Conservation (phyloP, 306 rosid genomes). For the Lathyrus tuberosus region DNA sequence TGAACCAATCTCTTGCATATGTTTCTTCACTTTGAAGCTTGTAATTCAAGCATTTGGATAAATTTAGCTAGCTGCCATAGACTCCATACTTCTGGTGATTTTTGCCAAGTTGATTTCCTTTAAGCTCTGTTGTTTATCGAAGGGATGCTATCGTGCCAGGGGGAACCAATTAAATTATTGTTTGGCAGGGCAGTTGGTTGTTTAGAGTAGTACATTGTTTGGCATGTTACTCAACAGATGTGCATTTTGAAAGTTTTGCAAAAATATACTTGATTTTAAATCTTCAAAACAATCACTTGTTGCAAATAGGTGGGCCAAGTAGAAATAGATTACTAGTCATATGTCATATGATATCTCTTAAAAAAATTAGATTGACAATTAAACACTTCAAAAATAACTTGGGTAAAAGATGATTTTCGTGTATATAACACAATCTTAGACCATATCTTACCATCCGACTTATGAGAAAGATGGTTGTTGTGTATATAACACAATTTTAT, state of each 20-base stretch:
- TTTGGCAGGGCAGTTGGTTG: neutral
- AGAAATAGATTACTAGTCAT: neutral
- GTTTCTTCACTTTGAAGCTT: neutral
- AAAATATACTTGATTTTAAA: neutral
- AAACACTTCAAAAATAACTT: too few species aligned
- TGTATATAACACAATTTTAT: too few species aligned
- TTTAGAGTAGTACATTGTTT: neutral
- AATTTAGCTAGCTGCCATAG: neutral
- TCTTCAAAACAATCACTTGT: neutral
- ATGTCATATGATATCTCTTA: neutral
- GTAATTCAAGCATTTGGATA: constrained; percentile 12
- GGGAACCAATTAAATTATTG: constrained; percentile 1
- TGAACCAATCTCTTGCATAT: neutral
- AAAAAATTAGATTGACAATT: neutral
- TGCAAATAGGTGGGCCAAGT: neutral
- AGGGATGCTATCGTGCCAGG: neutral
- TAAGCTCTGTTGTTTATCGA: neutral
- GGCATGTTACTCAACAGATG: neutral
- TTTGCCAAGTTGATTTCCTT: neutral
- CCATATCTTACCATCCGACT: too few species aligned
- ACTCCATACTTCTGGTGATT: neutral
- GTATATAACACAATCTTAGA: too few species aligned
- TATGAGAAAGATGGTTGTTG: too few species aligned
- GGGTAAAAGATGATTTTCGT: too few species aligned
- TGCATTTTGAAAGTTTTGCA: neutral